Evolutionary conservation across 495 filamentous ascomycete genomes (phyloP).

Genomic region (Amorphotheca resinae): DNA sequence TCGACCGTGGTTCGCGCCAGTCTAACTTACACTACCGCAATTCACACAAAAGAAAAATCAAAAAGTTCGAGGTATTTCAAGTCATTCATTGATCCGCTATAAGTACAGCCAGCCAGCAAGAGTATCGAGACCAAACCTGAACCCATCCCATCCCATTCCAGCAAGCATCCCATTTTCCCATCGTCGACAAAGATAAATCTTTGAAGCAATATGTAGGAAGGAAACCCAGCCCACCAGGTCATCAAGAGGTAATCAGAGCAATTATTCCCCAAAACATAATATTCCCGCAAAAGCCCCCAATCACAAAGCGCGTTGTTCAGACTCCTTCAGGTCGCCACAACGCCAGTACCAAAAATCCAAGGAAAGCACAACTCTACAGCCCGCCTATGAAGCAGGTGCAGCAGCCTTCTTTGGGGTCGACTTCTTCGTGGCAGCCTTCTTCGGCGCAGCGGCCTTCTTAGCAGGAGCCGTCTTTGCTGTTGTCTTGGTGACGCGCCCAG

Average conservation of each 20-base stretch:
- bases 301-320: slow-evolving; percentile 1
- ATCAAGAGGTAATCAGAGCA: slow-evolving; percentile 3
- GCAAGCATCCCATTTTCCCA: slow-evolving; percentile 2
- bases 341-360: slow-evolving; percentile 8
- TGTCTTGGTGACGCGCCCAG: slow-evolving; percentile 67
- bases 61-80: background rate
- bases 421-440: slow-evolving; percentile 39
- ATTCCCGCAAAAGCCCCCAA: slow-evolving; percentile 1
- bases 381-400: slow-evolving; percentile 4
- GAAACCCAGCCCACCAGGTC: slow-evolving; percentile 1
- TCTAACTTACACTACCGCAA: too few species aligned
- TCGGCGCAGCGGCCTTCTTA: slow-evolving; percentile 43
- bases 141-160: background rate
- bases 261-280: slow-evolving; percentile 1
- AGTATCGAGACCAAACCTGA: background rate
- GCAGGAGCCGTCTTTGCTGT: slow-evolving; percentile 37
- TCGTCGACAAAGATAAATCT: background rate
- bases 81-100: slow-evolving; percentile 6
- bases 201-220: background rate
- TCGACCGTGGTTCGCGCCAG: too few species aligned
- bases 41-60: too few species aligned
- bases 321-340: slow-evolving; percentile 4
- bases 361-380: background rate
- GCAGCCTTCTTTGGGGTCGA: slow-evolving; percentile 39
- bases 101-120: slow-evolving; percentile 9